Base-by-base conservation (phyloP, 2,329 filamentous ascomycete species). In the Fusarium miscanthi region DNA sequence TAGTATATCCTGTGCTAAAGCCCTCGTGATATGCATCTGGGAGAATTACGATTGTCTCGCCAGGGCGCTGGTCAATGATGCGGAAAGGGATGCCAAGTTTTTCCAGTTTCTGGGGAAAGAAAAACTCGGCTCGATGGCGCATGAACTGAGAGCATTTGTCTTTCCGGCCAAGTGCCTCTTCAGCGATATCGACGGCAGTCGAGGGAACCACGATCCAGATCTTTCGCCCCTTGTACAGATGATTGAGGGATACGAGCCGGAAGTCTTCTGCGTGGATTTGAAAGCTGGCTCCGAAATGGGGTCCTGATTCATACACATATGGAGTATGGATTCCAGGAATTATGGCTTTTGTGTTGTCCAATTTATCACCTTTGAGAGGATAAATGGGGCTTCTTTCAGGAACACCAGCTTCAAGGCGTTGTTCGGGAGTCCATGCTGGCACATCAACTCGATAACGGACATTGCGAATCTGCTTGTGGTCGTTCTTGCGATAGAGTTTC, bases 211-310 rank as follows among this genome's bases (percentile, higher is more conserved):
- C 80, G 17, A 83, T 78, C 81, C 81, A 83, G 21, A 83, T 83
- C 70, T 83, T 83, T 64, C 81, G 80, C 6, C 81, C 81, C 53
- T 79, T 79, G 74, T 83, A 83, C 6, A 83, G 73, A 40, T 83
- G 81, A 46, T 83, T 83, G 5, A 83, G 74, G 1, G 81, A 83
- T 9, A 81, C 78, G 14, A 83, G 76, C 13, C 81, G 79, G 38
- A 81, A 83, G 51, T 83, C 81, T 59, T 83, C 81, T n/a, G 81
- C 81, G 37, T 83, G 81, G 23, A 83, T 79, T 64, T 83, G 81
- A 38, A 83, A 83, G 9, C 80, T 82, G 12, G 81, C 81, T 9
- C 81, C 81, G 52, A 83, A 83, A 59, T 80, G 63, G 31, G 81
- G 77, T 1, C 79, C 81, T 21, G 81, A 83, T 64, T 83, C 81